Evolutionary conservation across 768 basidiomycete genomes (phyloP).

Genomic region (Serpula lacrymans): DNA sequence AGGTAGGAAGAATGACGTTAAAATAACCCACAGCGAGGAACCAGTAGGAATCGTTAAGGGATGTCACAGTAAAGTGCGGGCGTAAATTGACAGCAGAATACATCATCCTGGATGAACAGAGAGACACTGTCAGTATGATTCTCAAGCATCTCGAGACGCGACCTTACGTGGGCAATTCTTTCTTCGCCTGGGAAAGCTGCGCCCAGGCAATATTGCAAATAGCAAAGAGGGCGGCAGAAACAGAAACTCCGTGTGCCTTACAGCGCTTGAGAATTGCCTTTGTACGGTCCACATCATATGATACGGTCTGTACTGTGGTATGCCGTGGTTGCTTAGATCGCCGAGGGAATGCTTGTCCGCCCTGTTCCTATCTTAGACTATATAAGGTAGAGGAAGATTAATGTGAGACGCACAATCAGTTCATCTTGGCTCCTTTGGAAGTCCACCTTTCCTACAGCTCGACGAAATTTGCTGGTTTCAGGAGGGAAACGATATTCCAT

Average conservation of each 20-base stretch:
- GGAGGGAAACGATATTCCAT: slow-evolving; percentile 50
- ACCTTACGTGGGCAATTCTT: slow-evolving; percentile 52
- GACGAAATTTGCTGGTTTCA: slow-evolving; percentile 35
- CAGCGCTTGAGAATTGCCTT: slow-evolving; percentile 64
- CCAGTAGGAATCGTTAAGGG: slow-evolving; percentile 66
- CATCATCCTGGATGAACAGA: slow-evolving; percentile 53
- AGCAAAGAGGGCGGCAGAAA: slow-evolving; percentile 73
- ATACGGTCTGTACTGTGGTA: slow-evolving; percentile 69
- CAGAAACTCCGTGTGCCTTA: slow-evolving; percentile 68
- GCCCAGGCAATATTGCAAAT: slow-evolving; percentile 76
- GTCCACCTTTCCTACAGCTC: slow-evolving; percentile 51
- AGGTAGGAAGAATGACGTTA: slow-evolving; percentile 76
- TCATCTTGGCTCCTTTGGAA: slow-evolving; percentile 51
- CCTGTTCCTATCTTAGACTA: slow-evolving; percentile 31
- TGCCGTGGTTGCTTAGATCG: slow-evolving; percentile 40
- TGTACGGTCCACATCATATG: slow-evolving; percentile 54
- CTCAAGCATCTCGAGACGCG: not conserved
- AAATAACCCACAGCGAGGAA: slow-evolving; percentile 80
- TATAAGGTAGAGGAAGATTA: slow-evolving; percentile 1
- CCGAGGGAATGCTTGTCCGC: slow-evolving; percentile 72
- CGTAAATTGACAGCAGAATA: slow-evolving; percentile 84
- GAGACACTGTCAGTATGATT: not conserved
- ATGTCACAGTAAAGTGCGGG: slow-evolving; percentile 46
- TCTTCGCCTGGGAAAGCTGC: slow-evolving; percentile 39
- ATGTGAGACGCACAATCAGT: slow-evolving; percentile 43